Conservation (phyloP, 129 eudicot species). For the Artemisia tridentata region DNA sequence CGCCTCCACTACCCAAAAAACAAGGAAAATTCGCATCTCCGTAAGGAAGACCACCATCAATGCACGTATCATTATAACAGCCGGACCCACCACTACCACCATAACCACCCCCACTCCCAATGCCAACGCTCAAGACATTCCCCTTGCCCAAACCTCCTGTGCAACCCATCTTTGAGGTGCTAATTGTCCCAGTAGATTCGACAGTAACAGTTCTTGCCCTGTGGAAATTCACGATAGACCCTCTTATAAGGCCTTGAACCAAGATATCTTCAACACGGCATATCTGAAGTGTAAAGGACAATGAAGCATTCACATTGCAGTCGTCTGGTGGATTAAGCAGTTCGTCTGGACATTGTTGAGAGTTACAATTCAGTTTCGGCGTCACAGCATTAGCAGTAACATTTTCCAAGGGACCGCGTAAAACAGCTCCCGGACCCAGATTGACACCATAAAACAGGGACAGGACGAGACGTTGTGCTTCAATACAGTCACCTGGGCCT, state of each 20-base stretch:
- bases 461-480: conserved; percentile 89
- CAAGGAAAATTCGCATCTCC: conserved; percentile 83
- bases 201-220: conserved; percentile 77
- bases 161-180: conserved; percentile 94
- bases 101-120: conserved; percentile 96
- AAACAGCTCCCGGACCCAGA: conserved; percentile 91
- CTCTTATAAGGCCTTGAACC: conserved; percentile 83
- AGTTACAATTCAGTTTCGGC: conserved; percentile 69
- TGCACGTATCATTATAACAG: conserved; percentile 59
- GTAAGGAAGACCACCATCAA: conserved; percentile 73
- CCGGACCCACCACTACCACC: conserved; percentile 91
- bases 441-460: conserved; percentile 86
- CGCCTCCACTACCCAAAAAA: conserved; percentile 98
- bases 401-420: conserved; percentile 86
- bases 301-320: conserved; percentile 90
- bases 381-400: conserved; percentile 56
- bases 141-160: conserved; percentile 81
- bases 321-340: conserved; percentile 98
- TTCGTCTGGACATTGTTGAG: conserved; percentile 72
- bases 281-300: conserved; percentile 95
- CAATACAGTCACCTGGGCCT: conserved; percentile 89
- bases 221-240: conserved; percentile 89
- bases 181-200: conserved; percentile 65
- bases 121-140: conserved; percentile 39
- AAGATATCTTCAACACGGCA: conserved; percentile 98